Conservation (phyloP, 2,329 filamentous ascomycete genomes). For the Colletotrichum lentis region DNA sequence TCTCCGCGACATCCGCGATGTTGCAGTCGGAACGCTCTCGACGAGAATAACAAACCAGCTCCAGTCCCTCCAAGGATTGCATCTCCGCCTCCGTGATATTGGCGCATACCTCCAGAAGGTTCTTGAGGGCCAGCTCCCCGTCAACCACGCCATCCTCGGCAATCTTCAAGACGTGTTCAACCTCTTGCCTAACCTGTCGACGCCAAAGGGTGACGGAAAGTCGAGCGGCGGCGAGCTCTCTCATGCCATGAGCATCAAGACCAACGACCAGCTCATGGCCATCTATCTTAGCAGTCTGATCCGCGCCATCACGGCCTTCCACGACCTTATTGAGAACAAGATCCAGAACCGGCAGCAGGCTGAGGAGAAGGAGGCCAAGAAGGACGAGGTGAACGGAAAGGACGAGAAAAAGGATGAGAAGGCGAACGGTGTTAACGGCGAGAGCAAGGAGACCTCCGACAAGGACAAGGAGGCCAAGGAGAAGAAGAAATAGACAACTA, state of each 20-base stretch:
- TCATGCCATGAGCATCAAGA: slow-evolving; percentile 98
- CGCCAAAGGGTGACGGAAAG: slow-evolving; percentile 71
- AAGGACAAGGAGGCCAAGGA: slow-evolving; percentile 64
- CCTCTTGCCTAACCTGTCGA: slow-evolving; percentile 92
- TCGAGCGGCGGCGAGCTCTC: slow-evolving; percentile 83
- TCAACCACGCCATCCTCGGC: slow-evolving; percentile 96
- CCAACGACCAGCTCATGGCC: slow-evolving; percentile 97
- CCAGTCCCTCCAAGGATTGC: slow-evolving; percentile 94
- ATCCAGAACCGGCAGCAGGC: slow-evolving; percentile 98
- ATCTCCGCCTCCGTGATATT: slow-evolving; percentile 93
- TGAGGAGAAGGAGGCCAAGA: slow-evolving; percentile 92
- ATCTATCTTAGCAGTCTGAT: slow-evolving; percentile 98
- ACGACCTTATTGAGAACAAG: slow-evolving; percentile 99
- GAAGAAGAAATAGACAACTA: slow-evolving; percentile 52
- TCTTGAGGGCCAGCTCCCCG: slow-evolving; percentile 86
- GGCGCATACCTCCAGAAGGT: slow-evolving; percentile 96
- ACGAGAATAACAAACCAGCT: slow-evolving; percentile 97
- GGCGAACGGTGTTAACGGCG: slow-evolving; percentile 50
- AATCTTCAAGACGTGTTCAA: slow-evolving; percentile 99
- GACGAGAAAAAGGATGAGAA: slow-evolving; percentile 65
- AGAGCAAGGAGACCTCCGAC: slow-evolving; percentile 58
- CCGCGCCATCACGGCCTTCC: slow-evolving; percentile 97
- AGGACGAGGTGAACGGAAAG: slow-evolving; percentile 70
- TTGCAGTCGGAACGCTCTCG: slow-evolving; percentile 94
- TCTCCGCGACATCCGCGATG: slow-evolving; percentile 95